These are phyloP conservation scores for Macrolepiota dolichaula DNA, from an alignment of 768 basidiomycete genomes.

Conservation along the genomic window DNA sequence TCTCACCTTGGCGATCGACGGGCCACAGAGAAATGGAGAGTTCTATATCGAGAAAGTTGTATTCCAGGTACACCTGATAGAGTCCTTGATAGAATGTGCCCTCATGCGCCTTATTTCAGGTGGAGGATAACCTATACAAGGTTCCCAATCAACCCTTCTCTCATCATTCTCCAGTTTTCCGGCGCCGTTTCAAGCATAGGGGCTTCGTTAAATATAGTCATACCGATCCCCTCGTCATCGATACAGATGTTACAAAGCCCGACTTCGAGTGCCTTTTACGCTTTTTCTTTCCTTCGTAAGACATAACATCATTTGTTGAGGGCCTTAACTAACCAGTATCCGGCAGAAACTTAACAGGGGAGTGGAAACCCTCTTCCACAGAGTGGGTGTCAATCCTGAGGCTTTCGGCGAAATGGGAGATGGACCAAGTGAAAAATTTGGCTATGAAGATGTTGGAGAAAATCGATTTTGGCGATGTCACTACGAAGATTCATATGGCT, in stretches of 20 bases:
- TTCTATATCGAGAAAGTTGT: conserved; percentile 8
- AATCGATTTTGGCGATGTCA: neutral
- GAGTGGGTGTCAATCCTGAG: conserved; percentile 3
- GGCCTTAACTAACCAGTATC: neutral
- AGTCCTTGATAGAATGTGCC: neutral
- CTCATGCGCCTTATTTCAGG: neutral
- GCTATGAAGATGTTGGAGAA: neutral
- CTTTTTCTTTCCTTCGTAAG: conserved; percentile 7
- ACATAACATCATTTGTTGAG: too few species aligned
- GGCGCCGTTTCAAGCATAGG: neutral
- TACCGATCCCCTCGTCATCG: neutral
- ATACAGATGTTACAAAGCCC: neutral
- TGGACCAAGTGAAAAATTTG: neutral
- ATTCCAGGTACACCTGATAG: neutral
- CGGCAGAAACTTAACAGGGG: neutral
- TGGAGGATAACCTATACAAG: neutral
- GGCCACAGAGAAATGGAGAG: neutral
- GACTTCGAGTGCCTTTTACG: conserved; percentile 1
- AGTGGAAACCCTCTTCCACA: neutral
- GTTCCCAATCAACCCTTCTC: conserved; percentile 5
- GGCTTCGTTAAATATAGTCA: conserved; percentile 1
- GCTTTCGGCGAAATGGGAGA: conserved; percentile 5
- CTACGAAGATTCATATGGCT: neutral
- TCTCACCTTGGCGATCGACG: neutral
- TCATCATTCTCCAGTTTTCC: conserved; percentile 1